These are phyloP conservation scores for Aureobasidium melanogenum DNA, from an alignment of 2,329 filamentous ascomycete genomes.

Conservation along the genomic window DNA sequence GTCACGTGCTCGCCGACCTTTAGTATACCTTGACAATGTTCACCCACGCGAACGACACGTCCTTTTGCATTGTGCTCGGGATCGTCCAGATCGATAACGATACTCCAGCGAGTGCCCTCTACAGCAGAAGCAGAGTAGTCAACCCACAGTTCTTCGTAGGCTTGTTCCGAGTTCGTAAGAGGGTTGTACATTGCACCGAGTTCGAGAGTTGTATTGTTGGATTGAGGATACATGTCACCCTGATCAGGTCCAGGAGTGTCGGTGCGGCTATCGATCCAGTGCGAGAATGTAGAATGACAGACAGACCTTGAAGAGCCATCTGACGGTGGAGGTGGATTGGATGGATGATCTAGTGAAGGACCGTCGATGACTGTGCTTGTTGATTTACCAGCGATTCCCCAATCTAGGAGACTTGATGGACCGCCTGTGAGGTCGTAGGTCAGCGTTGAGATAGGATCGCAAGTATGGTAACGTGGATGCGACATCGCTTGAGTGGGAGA, in stretches of 20 bases:
- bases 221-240: constrained; percentile 44
- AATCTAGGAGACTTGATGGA: constrained; percentile 42
- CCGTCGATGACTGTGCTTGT: constrained; percentile 26
- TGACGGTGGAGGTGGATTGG: constrained; percentile 1
- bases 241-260: constrained; percentile 41
- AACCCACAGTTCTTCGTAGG: constrained; percentile 61
- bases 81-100: constrained; percentile 36
- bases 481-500: not conserved
- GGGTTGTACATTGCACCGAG: constrained; percentile 53
- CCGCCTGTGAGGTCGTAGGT: constrained; percentile 20
- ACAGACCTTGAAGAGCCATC: not conserved
- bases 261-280: constrained; percentile 52
- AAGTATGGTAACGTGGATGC: not conserved
- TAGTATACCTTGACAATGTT: constrained; percentile 48
- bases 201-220: constrained; percentile 39
- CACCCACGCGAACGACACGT: constrained; percentile 45
- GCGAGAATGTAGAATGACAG: constrained; percentile 40
- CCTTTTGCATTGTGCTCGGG: constrained; percentile 32
- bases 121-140: constrained; percentile 33
- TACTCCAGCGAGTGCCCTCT: constrained; percentile 17
- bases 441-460: not conserved
- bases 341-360: not conserved
- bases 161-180: constrained; percentile 38
- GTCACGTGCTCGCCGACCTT: constrained; percentile 35
- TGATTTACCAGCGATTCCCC: constrained; percentile 55